Evolutionary conservation across 768 basidiomycete genomes (phyloP).

Genomic region (Cystobasidium onofrii): DNA sequence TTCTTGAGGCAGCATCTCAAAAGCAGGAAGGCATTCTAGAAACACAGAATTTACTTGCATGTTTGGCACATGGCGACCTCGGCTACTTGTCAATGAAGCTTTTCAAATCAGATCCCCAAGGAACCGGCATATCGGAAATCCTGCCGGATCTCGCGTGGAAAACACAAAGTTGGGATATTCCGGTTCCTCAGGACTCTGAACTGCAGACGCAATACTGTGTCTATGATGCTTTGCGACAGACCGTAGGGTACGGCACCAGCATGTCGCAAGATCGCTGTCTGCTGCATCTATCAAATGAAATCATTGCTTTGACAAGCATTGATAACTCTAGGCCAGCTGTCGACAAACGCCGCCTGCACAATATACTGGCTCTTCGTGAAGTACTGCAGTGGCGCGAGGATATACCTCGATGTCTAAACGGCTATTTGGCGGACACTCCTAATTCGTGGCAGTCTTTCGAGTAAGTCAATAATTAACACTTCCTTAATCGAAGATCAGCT

Average conservation of each 20-base stretch:
- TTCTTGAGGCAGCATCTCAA: constrained; percentile 55
- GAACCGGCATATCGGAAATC: constrained; percentile 49
- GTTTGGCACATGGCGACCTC: constrained; percentile 85
- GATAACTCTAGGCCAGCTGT: background rate
- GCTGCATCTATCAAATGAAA: background rate
- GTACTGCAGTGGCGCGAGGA: background rate
- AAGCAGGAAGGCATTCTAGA: constrained; percentile 43
- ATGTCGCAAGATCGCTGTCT: background rate
- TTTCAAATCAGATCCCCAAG: constrained; percentile 39
- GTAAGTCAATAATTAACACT: background rate
- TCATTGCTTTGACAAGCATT: background rate
- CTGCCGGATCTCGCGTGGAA: constrained; percentile 83
- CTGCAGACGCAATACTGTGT: background rate
- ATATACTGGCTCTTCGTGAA: background rate
- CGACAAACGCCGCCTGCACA: background rate
- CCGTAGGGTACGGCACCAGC: background rate
- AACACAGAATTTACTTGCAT: constrained; percentile 61
- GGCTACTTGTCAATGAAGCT: constrained; percentile 71
- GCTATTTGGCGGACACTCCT: background rate
- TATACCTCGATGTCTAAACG: background rate
- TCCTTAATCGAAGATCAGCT: background rate
- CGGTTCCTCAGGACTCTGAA: constrained; percentile 40
- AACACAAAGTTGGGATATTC: constrained; percentile 85
- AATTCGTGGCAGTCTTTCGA: background rate
- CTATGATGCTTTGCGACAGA: background rate